Evolutionary conservation across 2,329 filamentous ascomycete genomes (phyloP), one percentile per base, ranked within the genome.

Genomic region (Ophiostoma quercus): DNA sequence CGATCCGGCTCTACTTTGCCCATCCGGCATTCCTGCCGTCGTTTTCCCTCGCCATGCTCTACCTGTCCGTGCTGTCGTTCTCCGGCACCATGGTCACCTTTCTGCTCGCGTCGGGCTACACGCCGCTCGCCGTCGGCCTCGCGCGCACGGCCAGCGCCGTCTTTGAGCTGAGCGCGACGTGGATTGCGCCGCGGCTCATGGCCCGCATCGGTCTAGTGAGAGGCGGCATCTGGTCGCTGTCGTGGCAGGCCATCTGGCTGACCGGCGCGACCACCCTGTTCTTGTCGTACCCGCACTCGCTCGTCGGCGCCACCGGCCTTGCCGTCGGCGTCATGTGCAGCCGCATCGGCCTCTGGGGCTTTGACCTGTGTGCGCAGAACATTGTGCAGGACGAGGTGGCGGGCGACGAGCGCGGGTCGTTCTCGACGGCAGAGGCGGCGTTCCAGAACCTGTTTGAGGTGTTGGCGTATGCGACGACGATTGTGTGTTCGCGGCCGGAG

Each of bases 391-490:
- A 88, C 74, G 86, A 84, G 69, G 82, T 89, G 25, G 81, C 84
- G 57, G 78, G 81, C 19, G 78, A 81, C n/a, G 76, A 81, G 54
- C 85, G 91, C n/a, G 90, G 89, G 0, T 79, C 83, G 0, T 93
- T 94, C 74, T 92, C 90, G 0, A 81, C 88, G 0, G 84, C 87
- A 8, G 91, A 94, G 76, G 84, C 87, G 9, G 84, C 87, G 0
- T 82, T 88, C 54, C 90, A 93, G 76, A 92, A 88, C 72, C 73
- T 85, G 0, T 92, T 92, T 72, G 90, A 93, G 77, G 82, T 92
- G 66, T 77, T 88, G 1, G 88, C 89, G 0, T 92, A 87, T 75
- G 82, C 82, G 0, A 83, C 84, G 0, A 93, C 90, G 0, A 87
- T 92, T 71, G 75, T 88, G 3, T 92, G 88, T 72, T 82, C 85